Base-by-base conservation (phyloP, 2,329 filamentous ascomycete species). In the Tympanopsis confertula region DNA sequence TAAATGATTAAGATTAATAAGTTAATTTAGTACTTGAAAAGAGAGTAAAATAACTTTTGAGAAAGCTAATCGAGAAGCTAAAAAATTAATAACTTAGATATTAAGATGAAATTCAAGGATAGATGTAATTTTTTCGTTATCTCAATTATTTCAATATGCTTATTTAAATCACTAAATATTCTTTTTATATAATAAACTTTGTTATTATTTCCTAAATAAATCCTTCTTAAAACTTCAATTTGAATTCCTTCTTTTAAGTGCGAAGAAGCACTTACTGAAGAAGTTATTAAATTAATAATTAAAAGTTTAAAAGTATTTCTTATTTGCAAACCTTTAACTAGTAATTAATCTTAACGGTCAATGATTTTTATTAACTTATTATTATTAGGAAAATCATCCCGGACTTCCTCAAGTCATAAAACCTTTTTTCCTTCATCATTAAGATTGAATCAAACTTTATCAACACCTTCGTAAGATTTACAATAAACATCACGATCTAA, bases 141-240 rank as follows among this genome's bases (percentile, higher is more conserved):
- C 10, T 28, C n/a, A n/a, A 28, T 28, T 28, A 28, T n/a, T 28
- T 28, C 24, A n/a, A 10, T 28, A 28, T 28, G n/a, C n/a, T 28
- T 28, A 28, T 28, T 28, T 28, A n/a, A 28, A 28, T 28, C 24
- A 28, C 24, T n/a, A 28, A 28, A 28, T 28, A 28, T 28, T n/a
- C 24, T 28, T 28, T 28, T 28, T 28, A 28, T n/a, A 28, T 10
- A n/a, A 28, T 28, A 28, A 28, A 28, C 24, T 28, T n/a, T 10
- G n/a, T 28, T 28, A 28, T n/a, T n/a, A 10, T 28, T 28, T 10
- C 24, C 24, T 10, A 28, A n/a, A 28, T 28, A 28, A 28, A 28
- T 28, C n/a, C 24, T 28, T 10, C 24, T 10, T 28, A 28, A 28
- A 28, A 28, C 24, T 28, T 28, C 24, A 28, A 28, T 28, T 28